Percentiles rank a stretch among this genome's conserved stretches.
phyloP scores from a whole-genome alignment of 495 filamentous ascomycete species.

The Tuber calosporum region DNA sequence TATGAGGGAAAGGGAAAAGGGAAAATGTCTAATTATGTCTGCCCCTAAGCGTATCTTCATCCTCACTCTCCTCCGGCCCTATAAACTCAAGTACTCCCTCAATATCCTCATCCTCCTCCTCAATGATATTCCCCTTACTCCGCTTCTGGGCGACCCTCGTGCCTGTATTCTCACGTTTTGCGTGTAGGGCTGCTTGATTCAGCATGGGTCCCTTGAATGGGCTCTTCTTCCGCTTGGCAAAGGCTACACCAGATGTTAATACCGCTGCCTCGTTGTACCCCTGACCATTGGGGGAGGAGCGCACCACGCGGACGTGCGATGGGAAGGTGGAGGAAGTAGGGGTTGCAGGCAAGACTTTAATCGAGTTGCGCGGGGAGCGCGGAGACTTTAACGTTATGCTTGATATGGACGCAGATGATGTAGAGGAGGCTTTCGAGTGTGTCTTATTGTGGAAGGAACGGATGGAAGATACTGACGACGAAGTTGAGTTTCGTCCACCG shows the following conservation, averaged over 20 bases:
- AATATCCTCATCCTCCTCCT: constrained; percentile 76
- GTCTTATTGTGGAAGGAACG: constrained; percentile 86
- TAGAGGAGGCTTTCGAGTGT: constrained; percentile 90
- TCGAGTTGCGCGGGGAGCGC: constrained; percentile 75
- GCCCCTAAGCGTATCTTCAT: constrained; percentile 43
- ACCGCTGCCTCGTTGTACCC: constrained; percentile 42
- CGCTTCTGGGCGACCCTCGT: constrained; percentile 52
- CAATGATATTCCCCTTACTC: constrained; percentile 66
- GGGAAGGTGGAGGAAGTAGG: constrained; percentile 74
- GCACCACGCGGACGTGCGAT: constrained; percentile 75
- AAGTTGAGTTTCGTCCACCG: constrained; percentile 89
- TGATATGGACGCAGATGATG: constrained; percentile 67
- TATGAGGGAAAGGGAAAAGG: not conserved
- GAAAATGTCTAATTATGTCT: constrained; percentile 28
- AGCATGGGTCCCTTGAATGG: constrained; percentile 82
- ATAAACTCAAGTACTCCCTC: constrained; percentile 48
- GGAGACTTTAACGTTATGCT: constrained; percentile 57
- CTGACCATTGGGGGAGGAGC: constrained; percentile 48
- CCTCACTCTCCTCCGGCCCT: constrained; percentile 41
- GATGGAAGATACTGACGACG: constrained; percentile 87
- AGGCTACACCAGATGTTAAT: constrained; percentile 59
- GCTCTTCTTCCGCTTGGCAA: constrained; percentile 82
- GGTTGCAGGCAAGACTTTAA: constrained; percentile 90
- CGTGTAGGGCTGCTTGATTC: constrained; percentile 43
- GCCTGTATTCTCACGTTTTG: constrained; percentile 47